Base-by-base conservation (phyloP, 805 yeast genomes). In the Hyphopichia homilentoma region DNA sequence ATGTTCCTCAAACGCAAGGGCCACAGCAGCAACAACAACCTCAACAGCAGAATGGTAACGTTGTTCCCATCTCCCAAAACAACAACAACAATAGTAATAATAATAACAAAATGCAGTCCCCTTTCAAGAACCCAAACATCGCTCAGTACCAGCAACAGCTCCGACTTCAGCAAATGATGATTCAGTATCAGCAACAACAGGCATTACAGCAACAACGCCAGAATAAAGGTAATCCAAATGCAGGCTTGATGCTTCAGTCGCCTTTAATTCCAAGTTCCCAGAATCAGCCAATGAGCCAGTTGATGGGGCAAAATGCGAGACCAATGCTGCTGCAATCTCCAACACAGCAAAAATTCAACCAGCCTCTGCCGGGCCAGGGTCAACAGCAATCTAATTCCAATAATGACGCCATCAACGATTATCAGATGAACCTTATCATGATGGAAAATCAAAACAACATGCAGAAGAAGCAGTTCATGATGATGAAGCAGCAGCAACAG, bases 181-280 rank as follows among this genome's bases (percentile, higher is more conserved):
- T 38, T 16, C 56, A 50, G 23, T 45, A 39, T 22, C 54, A 48
- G 25, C 54, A 47, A 34, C 53, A 47, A 19, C 55, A 43, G 17
- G 34, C 38, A 21, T n/a, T 18, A 16, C 42, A 32, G 12, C 40
- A 25, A 28, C 30, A 30, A 20, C n/a, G 16, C n/a, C 18, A 27
- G 13, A 27, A 17, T 18, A 27, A 27, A 18, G 22, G 22, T 20
- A 20, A 20, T 20, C 22, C 17, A 6, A 22, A 25, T 7, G 24
- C 32, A 7, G 9, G 15, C 12, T 21, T 22, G 14, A 28, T 25
- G 9, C 28, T 30, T 17, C 33, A 30, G 17, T 30, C 33, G 11
- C 33, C 33, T 14, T 18, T 30, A 7, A 13, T 30, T 14, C 21
- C 33, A 5, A 21, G 14, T 21, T 15, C 26, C 15, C 32, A 21